Evolutionary conservation across 306 rosid species (phyloP).

Genomic region (Casuarina equisetifolia): DNA sequence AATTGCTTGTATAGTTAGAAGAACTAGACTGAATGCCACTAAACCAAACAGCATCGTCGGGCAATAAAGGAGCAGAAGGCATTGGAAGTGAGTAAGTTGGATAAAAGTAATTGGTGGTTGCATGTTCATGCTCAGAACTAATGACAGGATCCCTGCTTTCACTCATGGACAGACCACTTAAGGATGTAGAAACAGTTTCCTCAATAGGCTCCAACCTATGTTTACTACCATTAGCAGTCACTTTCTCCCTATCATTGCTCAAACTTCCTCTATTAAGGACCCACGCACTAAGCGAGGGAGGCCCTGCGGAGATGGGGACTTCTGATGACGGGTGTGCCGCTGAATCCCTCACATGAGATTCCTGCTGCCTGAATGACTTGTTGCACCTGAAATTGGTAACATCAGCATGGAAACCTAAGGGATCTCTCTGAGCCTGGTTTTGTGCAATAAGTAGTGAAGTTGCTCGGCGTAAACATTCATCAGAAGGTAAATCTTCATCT

Average conservation of each 20-base stretch:
- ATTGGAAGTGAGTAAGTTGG: conserved; percentile 60
- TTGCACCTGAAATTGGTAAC: conserved; percentile 36
- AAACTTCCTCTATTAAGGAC: conserved; percentile 58
- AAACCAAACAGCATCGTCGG: conserved; percentile 71
- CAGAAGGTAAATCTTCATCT: conserved; percentile 43
- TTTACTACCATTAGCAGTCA: conserved; percentile 34
- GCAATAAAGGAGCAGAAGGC: conserved; percentile 94
- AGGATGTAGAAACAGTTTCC: conserved; percentile 50
- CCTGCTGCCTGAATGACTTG: conserved; percentile 42
- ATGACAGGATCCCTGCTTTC: conserved; percentile 34
- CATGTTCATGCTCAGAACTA: conserved; percentile 25
- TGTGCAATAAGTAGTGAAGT: conserved; percentile 84
- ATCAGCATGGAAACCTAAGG: conserved; percentile 51
- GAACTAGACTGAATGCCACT: conserved; percentile 38
- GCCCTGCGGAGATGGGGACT: conserved; percentile 63
- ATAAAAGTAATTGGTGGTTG: conserved; percentile 34
- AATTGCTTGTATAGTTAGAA: conserved; percentile 27
- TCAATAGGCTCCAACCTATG: conserved; percentile 61
- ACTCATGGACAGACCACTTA: conserved; percentile 46
- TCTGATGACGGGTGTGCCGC: conserved; percentile 35
- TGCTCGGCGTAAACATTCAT: conserved; percentile 87
- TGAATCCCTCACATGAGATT: conserved; percentile 48
- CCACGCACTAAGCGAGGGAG: conserved; percentile 96
- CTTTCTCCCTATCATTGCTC: conserved; percentile 44
- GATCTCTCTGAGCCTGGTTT: conserved; percentile 46